Evolutionary conservation across 805 yeast genomes (phyloP).

Genomic region (Torulaspora quercuum): DNA sequence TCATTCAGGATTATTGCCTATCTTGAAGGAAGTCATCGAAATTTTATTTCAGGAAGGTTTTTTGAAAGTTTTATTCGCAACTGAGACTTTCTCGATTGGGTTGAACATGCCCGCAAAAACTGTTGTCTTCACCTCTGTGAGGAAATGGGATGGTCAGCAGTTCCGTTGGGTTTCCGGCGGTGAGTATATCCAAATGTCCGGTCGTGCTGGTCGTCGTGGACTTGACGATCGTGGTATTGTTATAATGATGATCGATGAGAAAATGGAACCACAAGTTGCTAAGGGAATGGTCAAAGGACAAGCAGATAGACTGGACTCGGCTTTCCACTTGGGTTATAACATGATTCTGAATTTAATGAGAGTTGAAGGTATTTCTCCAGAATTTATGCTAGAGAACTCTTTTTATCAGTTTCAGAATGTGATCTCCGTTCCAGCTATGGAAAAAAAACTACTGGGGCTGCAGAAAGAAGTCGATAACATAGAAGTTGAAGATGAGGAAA

Average conservation of each 20-base stretch:
- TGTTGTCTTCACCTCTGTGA: conserved; percentile 93
- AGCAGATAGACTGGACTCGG: conserved; percentile 95
- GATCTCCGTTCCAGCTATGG: conserved; percentile 82
- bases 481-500: conserved; percentile 67
- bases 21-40: conserved; percentile 91
- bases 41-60: conserved; percentile 96
- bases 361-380: conserved; percentile 98
- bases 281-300: conserved; percentile 99
- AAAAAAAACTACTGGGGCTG: conserved; percentile 56
- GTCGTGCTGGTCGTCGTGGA: conserved; percentile 99
- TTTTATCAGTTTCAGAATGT: conserved; percentile 95
- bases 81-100: conserved; percentile 98
- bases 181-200: conserved; percentile 99
- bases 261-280: conserved; percentile 99
- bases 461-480: conserved; percentile 48
- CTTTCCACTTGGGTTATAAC: conserved; percentile 95
- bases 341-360: conserved; percentile 95
- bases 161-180: conserved; percentile 99
- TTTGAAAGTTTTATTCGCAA: conserved; percentile 90
- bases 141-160: conserved; percentile 97
- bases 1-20: conserved; percentile 94
- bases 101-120: conserved; percentile 99
- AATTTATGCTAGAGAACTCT: conserved; percentile 90
- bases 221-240: conserved; percentile 98
- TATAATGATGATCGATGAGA: conserved; percentile 98